Evolutionary conservation across 345 rosid species (phyloP).

Genomic region (Populus alba): DNA sequence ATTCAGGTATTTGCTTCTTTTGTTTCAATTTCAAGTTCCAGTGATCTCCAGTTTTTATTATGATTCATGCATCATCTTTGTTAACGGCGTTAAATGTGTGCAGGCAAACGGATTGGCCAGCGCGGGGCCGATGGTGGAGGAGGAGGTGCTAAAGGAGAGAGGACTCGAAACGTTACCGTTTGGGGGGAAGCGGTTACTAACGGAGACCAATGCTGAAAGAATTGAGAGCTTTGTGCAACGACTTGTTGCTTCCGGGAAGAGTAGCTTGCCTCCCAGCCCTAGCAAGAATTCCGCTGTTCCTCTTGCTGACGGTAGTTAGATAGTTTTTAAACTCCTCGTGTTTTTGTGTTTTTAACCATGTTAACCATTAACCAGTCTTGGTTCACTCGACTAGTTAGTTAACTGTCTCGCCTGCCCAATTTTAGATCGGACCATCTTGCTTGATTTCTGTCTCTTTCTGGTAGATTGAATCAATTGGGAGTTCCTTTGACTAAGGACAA

Average conservation of each 20-base stretch:
- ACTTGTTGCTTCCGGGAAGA: slow-evolving; percentile 70
- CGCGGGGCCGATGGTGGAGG: slow-evolving; percentile 31
- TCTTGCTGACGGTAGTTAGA: slow-evolving; percentile 65
- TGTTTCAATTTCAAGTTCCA: neutral
- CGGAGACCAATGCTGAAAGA: slow-evolving; percentile 84
- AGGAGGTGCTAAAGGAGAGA: slow-evolving; percentile 63
- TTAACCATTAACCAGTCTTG: slow-evolving; percentile 11
- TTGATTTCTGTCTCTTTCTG: neutral
- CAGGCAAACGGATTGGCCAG: slow-evolving; percentile 64
- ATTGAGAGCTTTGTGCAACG: slow-evolving; percentile 72
- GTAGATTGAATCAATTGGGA: neutral
- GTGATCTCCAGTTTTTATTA: neutral
- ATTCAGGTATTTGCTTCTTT: slow-evolving; percentile 57
- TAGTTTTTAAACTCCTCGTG: neutral
- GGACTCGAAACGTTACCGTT: slow-evolving; percentile 87
- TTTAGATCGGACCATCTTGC: neutral
- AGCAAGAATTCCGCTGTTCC: slow-evolving; percentile 72
- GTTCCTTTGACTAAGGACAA: neutral
- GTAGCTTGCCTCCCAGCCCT: slow-evolving; percentile 83
- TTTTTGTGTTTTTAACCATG: neutral
- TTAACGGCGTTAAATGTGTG: slow-evolving; percentile 29
- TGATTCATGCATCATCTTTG: neutral
- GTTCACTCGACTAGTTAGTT: slow-evolving; percentile 5
- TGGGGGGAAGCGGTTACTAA: slow-evolving; percentile 77
- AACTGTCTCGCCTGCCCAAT: slow-evolving; percentile 4